Conservation (phyloP, 306 rosid species). For the Pterocarpus macrocarpus region DNA sequence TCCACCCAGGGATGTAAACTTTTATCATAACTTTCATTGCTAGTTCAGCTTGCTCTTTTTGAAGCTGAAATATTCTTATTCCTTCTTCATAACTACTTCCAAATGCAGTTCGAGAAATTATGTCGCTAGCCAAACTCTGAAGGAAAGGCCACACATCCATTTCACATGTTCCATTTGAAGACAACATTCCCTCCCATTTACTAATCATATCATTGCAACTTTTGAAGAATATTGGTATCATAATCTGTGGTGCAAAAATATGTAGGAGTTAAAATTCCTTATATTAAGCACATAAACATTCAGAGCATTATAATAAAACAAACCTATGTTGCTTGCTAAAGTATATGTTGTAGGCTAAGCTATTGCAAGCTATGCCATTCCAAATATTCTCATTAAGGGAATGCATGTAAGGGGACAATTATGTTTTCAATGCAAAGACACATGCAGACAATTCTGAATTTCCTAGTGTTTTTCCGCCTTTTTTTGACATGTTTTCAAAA, state of each 20-base stretch:
- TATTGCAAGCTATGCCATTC: no score
- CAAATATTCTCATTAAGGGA: no score
- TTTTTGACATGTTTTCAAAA: no score
- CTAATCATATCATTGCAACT: background rate
- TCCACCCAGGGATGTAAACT: background rate
- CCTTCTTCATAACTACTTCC: conserved; percentile 1
- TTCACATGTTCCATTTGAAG: background rate
- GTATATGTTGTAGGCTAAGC: background rate
- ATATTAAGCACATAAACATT: no score
- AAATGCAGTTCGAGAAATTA: background rate
- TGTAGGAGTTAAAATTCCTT: background rate
- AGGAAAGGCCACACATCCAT: background rate
- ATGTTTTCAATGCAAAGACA: no score
- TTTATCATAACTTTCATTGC: background rate
- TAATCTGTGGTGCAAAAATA: background rate
- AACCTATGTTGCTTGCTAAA: background rate
- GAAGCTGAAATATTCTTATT: background rate
- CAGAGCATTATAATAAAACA: background rate
- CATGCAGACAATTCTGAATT: no score
- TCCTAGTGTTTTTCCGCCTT: no score
- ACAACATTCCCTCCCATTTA: background rate
- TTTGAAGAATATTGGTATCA: background rate
- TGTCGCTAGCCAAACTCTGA: background rate
- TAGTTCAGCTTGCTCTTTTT: background rate
- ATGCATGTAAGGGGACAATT: no score